Conservation (phyloP, 139 green algal species). For the Chlorella vulgaris region DNA sequence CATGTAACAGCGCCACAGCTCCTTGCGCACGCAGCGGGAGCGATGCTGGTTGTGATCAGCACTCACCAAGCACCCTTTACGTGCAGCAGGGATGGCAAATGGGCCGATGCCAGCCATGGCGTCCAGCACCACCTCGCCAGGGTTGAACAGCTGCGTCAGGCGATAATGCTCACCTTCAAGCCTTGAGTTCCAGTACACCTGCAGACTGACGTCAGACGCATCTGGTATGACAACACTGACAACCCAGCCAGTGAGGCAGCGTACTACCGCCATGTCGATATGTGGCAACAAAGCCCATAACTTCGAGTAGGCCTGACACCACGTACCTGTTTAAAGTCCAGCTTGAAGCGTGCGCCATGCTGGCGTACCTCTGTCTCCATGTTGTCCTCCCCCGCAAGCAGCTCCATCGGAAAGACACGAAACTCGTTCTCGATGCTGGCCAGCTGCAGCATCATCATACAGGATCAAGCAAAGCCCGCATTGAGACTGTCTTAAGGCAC, state of each 20-base stretch:
- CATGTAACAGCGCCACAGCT: no score
- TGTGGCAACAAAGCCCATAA: no score
- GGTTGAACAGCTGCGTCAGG: conserved; percentile 72
- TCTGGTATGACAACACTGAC: not conserved
- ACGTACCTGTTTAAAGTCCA: conserved; percentile 92
- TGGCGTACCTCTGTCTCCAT: conserved; percentile 73
- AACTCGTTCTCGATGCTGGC: conserved; percentile 93
- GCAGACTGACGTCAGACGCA: not conserved
- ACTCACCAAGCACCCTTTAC: conserved; percentile 74
- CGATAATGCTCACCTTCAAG: conserved; percentile 95
- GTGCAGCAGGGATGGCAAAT: conserved; percentile 93
- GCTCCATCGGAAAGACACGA: conserved; percentile 93
- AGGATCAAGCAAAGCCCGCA: no score
- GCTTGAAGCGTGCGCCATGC: conserved; percentile 80
- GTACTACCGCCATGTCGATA: no score
- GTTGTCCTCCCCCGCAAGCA: conserved; percentile 82
- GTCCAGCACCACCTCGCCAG: conserved; percentile 77
- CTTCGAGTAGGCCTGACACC: no score
- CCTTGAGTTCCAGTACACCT: conserved; percentile 99
- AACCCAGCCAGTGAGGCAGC: not conserved
- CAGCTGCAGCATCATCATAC: conserved; percentile 60
- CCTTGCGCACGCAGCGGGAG: not conserved
- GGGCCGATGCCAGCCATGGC: conserved; percentile 95
- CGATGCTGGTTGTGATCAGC: not conserved
- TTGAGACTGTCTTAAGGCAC: no score